phyloP scores from a whole-genome alignment of 2,329 filamentous ascomycete species.

The Talaromyces sp. region DNA sequence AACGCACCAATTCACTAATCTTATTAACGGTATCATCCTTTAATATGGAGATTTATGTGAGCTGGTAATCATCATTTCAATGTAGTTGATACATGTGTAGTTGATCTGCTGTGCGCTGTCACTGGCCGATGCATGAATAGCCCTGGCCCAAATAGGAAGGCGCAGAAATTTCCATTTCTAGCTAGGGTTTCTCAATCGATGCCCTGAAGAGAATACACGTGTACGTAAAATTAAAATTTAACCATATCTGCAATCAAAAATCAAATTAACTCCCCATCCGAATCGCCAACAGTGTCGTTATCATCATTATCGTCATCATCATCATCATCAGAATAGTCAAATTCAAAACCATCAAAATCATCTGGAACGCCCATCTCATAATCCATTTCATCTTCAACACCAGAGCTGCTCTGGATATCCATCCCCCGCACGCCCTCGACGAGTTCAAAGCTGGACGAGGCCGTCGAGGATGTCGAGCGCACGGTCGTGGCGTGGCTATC shows the following conservation, averaged over 20 bases:
- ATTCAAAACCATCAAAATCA: background rate
- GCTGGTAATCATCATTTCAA: background rate
- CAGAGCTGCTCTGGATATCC: slow-evolving; percentile 1
- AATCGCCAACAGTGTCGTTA: background rate
- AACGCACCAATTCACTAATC: background rate
- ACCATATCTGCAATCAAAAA: background rate
- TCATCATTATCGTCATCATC: slow-evolving; percentile 8
- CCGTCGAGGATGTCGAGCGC: background rate
- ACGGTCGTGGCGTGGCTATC: slow-evolving; percentile 22
- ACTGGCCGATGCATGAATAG: background rate
- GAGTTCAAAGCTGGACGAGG: slow-evolving; percentile 2
- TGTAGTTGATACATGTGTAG: background rate
- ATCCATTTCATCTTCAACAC: background rate
- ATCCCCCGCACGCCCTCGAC: background rate
- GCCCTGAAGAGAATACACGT: background rate
- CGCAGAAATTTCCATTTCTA: background rate
- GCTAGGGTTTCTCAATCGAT: background rate
- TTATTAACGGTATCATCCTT: background rate
- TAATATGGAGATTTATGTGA: background rate
- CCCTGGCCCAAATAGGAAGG: background rate
- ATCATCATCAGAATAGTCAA: slow-evolving; percentile 8
- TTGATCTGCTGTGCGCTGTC: too few relatives aligned
- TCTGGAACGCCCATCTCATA: background rate
- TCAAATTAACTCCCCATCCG: background rate
- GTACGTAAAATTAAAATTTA: background rate